A percentile compares a stretch with the other conserved stretches of the same genome.
Conservation (phyloP, 345 rosid genomes). For the Microthlaspi erraticum region DNA sequence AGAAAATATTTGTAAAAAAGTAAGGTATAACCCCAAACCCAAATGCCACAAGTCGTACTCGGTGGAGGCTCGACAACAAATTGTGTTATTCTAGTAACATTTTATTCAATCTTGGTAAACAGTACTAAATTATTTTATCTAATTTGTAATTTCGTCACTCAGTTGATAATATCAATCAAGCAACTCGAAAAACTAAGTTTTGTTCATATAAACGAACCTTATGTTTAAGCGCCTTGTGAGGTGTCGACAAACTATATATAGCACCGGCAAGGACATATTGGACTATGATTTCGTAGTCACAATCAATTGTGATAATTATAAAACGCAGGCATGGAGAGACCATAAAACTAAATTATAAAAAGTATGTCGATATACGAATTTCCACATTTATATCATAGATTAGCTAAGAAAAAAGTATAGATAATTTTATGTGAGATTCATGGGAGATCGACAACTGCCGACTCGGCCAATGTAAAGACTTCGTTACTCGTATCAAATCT, state of each 20-base stretch:
- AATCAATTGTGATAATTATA: too few relatives aligned
- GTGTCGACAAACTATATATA: too few relatives aligned
- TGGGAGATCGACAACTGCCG: slow-evolving; percentile 45
- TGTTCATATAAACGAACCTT: too few relatives aligned
- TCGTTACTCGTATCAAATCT: slow-evolving; percentile 38
- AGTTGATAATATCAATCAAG: too few relatives aligned
- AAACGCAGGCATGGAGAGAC: too few relatives aligned
- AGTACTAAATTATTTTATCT: background rate
- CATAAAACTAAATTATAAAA: background rate
- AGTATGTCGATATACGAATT: slow-evolving; percentile 29
- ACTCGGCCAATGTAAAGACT: slow-evolving; percentile 35
- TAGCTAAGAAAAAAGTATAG: background rate
- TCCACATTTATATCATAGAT: slow-evolving; percentile 36
- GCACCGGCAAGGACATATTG: too few relatives aligned
- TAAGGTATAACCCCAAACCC: slow-evolving; percentile 5
- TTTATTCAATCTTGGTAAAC: background rate
- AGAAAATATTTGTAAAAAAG: slow-evolving; percentile 4
- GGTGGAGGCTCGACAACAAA: slow-evolving; percentile 25
- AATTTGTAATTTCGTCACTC: too few relatives aligned
- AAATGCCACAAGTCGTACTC: slow-evolving; percentile 20
- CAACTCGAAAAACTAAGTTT: too few relatives aligned
- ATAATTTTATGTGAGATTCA: slow-evolving; percentile 26
- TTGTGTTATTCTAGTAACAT: slow-evolving; percentile 4
- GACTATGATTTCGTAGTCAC: too few relatives aligned
- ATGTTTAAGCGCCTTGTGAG: too few relatives aligned